A percentile compares a stretch with the other conserved stretches of the same genome.
These are phyloP conservation scores for Trypanosoma melophagium DNA, from an alignment of 208 protist species.

Conservation along the genomic window DNA sequence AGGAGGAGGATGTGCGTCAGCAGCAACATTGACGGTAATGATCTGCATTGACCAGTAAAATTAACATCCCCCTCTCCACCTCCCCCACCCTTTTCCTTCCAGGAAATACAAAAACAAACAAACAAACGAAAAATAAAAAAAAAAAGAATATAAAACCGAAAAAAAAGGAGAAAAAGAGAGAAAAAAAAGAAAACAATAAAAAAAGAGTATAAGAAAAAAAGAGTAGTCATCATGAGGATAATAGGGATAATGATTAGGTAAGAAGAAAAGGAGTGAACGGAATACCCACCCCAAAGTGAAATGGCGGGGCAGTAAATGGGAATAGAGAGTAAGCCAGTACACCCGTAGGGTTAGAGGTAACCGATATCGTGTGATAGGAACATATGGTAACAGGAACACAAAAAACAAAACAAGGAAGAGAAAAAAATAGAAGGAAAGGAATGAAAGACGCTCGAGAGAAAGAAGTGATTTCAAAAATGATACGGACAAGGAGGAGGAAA, in stretches of 20 bases:
- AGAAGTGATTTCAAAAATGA: neutral
- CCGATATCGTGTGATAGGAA: neutral
- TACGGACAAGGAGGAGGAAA: neutral
- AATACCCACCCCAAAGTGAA: too few species aligned
- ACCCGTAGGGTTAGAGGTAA: too few species aligned
- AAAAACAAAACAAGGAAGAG: neutral
- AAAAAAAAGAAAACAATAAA: neutral
- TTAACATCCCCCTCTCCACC: neutral
- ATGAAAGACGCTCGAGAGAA: neutral
- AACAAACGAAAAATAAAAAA: neutral
- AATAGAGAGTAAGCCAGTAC: too few species aligned
- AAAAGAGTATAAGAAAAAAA: neutral
- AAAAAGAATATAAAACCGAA: neutral
- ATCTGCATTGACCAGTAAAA: neutral
- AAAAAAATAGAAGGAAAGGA: neutral
- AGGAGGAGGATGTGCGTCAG: constrained; percentile 9
- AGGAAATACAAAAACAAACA: neutral
- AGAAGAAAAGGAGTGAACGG: too few species aligned
- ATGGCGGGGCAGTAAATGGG: too few species aligned
- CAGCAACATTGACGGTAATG: neutral
- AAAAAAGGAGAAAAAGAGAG: neutral
- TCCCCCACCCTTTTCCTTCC: neutral
- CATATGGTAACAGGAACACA: neutral
- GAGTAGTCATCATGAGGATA: neutral
- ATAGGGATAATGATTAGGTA: too few species aligned